Conservation (phyloP, 345 rosid genomes). For the Microthlaspi erraticum region DNA sequence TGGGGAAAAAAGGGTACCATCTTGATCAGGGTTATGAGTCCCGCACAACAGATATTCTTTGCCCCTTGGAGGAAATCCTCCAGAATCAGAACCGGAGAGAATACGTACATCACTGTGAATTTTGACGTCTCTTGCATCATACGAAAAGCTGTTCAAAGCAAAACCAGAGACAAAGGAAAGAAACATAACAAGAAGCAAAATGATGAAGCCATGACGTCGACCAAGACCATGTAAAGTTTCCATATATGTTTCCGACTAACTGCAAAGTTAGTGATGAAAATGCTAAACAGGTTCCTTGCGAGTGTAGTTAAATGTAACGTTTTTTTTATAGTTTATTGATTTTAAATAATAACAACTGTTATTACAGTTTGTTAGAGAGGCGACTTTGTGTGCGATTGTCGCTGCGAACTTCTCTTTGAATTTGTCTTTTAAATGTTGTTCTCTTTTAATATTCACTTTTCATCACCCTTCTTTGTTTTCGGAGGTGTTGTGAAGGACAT, state of each 20-base stretch:
- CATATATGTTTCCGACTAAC: too few relatives aligned
- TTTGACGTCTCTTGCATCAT: background rate
- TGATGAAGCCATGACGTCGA: background rate
- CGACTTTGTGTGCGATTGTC: constrained; percentile 6
- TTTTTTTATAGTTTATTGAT: background rate
- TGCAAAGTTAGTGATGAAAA: background rate
- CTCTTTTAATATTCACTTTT: too few relatives aligned
- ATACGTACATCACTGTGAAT: background rate
- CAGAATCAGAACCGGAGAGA: background rate
- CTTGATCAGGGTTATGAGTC: background rate
- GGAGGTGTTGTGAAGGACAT: too few relatives aligned
- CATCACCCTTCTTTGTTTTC: too few relatives aligned
- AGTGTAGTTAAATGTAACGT: too few relatives aligned
- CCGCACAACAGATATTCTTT: background rate
- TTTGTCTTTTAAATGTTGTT: background rate
- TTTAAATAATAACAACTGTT: background rate
- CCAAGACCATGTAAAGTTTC: background rate
- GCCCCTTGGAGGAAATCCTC: background rate
- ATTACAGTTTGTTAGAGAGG: constrained; percentile 9
- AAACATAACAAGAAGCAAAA: constrained; percentile 18
- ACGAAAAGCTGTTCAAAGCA: constrained; percentile 8
- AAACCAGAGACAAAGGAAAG: constrained; percentile 1
- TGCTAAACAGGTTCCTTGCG: background rate
- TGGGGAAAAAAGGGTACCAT: background rate
- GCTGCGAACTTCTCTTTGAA: constrained; percentile 12